Evolutionary conservation across 148 eudicot genomes (phyloP).

Genomic region (Tetragonia tetragonoides): DNA sequence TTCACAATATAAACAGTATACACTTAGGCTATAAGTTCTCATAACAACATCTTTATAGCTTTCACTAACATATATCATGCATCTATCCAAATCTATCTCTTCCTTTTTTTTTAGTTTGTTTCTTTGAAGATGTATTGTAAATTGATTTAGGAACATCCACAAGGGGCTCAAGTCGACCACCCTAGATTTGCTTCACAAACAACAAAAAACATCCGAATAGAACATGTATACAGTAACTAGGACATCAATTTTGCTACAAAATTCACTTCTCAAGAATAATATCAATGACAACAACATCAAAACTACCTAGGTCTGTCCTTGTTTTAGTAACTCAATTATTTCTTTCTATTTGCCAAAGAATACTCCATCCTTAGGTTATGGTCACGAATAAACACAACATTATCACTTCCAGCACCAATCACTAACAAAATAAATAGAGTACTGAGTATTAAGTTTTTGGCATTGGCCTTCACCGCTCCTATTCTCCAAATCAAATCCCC

Average conservation of each 20-base stretch:
- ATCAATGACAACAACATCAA: neutral
- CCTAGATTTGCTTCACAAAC: no score
- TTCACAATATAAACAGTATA: neutral
- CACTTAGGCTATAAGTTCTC: neutral
- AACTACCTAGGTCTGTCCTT: neutral
- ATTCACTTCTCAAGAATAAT: neutral
- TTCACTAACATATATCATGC: no score
- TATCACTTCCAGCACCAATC: neutral
- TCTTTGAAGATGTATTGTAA: neutral
- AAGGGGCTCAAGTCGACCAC: no score
- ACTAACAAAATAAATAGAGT: no score
- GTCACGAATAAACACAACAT: neutral
- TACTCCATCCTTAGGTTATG: neutral
- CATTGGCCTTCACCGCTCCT: no score
- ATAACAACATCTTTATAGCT: no score
- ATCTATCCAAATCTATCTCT: neutral
- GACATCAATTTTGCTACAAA: neutral
- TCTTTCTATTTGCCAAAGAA: neutral
- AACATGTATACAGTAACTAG: neutral
- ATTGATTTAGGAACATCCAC: neutral
- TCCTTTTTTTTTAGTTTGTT: no score
- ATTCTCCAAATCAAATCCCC: no score
- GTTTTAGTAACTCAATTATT: neutral
- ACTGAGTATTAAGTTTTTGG: no score
- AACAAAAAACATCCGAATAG: neutral